phyloP scores from a whole-genome alignment of 129 eudicot species.

The Sambucus nigra region DNA sequence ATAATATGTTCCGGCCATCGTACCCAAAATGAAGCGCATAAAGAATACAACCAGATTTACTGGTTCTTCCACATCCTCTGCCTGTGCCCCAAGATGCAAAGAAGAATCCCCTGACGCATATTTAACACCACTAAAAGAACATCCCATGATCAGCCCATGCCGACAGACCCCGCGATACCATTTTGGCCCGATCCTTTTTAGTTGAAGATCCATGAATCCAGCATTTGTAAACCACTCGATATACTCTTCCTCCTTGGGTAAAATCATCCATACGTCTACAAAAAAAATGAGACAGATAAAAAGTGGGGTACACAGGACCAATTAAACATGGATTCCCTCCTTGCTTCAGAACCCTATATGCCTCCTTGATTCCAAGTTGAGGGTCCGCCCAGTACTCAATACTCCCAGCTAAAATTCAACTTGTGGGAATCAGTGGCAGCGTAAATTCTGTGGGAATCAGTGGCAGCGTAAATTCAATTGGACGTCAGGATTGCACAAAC shows the following conservation, averaged over 20 bases:
- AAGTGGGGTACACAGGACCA: slow-evolving; percentile 92
- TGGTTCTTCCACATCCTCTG: too few species aligned
- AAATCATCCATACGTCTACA: slow-evolving; percentile 97
- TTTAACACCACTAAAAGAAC: slow-evolving; percentile 87
- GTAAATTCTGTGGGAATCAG: too few species aligned
- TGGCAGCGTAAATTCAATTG: too few species aligned
- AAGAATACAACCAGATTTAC: too few species aligned
- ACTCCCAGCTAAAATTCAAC: too few species aligned
- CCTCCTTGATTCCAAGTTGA: slow-evolving; percentile 93
- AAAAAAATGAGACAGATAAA: slow-evolving; percentile 90
- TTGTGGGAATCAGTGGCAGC: too few species aligned
- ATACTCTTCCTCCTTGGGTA: slow-evolving; percentile 95
- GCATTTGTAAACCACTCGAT: slow-evolving; percentile 94
- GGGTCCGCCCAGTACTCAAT: slow-evolving; percentile 99
- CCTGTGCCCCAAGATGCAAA: too few species aligned
- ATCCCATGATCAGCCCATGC: slow-evolving; percentile 96
- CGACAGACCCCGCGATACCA: slow-evolving; percentile 99
- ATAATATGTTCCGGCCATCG: too few species aligned
- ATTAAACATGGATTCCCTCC: slow-evolving; percentile 94
- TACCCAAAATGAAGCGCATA: too few species aligned
- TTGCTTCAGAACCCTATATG: slow-evolving; percentile 78
- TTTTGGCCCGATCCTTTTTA: slow-evolving; percentile 89
- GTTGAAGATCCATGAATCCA: slow-evolving; percentile 74
- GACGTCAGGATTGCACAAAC: too few species aligned
- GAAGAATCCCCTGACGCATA: slow-evolving; percentile 87